phyloP scores from a whole-genome alignment of 208 protist genomes.

The Leptomonas pyrrhocoris region DNA sequence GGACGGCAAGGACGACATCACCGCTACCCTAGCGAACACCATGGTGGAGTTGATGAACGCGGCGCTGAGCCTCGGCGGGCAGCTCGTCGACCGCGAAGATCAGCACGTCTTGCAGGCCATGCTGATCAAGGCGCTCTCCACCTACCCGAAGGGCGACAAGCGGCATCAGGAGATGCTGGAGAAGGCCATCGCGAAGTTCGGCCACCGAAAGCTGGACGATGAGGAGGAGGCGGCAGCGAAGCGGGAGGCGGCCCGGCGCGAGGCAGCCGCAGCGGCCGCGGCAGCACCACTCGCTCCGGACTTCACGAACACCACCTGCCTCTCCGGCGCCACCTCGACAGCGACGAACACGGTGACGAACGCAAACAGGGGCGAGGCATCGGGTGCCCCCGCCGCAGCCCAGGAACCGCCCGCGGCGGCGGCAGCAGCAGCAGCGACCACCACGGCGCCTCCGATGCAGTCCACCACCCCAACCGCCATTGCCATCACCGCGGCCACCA shows the following conservation, averaged over 20 bases:
- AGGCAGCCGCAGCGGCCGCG: slow-evolving; percentile 25
- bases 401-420: slow-evolving; percentile 6
- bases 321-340: not conserved
- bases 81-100: slow-evolving; percentile 87
- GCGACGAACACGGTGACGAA: slow-evolving; percentile 3
- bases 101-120: slow-evolving; percentile 85
- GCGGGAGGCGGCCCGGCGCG: slow-evolving; percentile 21
- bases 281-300: not conserved
- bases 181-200: slow-evolving; percentile 76
- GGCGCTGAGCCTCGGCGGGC: slow-evolving; percentile 83
- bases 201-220: slow-evolving; percentile 55
- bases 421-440: not conserved
- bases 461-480: not conserved
- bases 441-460: not conserved
- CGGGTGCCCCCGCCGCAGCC: slow-evolving; percentile 5
- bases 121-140: slow-evolving; percentile 72
- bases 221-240: slow-evolving; percentile 32
- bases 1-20: slow-evolving; percentile 62
- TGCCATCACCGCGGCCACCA: slow-evolving; percentile 5
- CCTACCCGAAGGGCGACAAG: slow-evolving; percentile 81
- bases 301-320: not conserved
- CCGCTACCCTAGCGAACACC: slow-evolving; percentile 72
- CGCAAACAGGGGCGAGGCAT: slow-evolving; percentile 2
- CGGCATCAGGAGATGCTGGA: slow-evolving; percentile 87
- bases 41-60: slow-evolving; percentile 90